A percentile compares a stretch with the other conserved stretches of the same genome.
phyloP scores from a whole-genome alignment of 257 asterid species.

The Capsicum rhomboideum region DNA sequence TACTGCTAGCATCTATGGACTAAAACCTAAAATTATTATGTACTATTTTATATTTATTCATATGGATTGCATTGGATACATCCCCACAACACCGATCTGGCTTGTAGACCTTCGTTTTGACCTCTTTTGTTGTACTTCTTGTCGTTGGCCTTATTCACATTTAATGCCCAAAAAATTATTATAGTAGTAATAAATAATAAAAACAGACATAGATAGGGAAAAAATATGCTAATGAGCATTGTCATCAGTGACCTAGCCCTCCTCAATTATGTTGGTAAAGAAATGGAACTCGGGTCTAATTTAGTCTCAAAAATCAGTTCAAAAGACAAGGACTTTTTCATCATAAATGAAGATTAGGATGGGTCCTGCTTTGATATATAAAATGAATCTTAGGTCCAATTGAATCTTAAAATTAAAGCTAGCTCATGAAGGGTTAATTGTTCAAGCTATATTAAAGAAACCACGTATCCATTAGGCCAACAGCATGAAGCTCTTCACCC shows the following conservation, averaged over 20 bases:
- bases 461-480: too few species aligned
- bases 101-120: conserved; percentile 1
- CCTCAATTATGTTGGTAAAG: neutral
- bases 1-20: neutral
- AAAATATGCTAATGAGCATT: neutral
- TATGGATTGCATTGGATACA: neutral
- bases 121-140: neutral
- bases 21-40: neutral
- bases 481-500: too few species aligned
- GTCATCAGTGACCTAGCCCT: neutral
- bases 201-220: neutral
- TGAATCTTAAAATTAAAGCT: neutral
- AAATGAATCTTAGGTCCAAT: too few species aligned
- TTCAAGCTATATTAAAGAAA: neutral
- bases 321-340: neutral
- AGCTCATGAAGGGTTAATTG: neutral
- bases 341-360: neutral
- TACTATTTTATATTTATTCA: neutral
- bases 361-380: neutral
- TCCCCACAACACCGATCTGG: conserved; percentile 5
- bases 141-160: neutral
- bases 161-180: neutral
- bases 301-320: neutral
- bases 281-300: neutral
- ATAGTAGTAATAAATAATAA: neutral